These are phyloP conservation scores for Kazachstania sp. DNA, from an alignment of 1,139 yeast genomes.

Conservation along the genomic window DNA sequence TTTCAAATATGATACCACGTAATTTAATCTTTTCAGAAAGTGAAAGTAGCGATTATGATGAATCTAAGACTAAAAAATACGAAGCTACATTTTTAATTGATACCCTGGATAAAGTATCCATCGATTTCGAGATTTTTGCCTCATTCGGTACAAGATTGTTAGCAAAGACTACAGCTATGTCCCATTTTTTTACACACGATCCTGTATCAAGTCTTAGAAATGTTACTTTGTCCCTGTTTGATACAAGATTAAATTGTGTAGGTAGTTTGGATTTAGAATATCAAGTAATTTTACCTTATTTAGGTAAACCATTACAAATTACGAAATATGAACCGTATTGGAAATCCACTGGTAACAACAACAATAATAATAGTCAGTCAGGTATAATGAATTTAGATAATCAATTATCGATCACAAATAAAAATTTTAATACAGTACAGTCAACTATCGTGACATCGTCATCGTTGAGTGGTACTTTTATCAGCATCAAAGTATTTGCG, in stretches of 20 bases:
- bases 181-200: constrained; percentile 42
- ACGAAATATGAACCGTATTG: constrained; percentile 93
- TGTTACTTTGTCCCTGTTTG: constrained; percentile 68
- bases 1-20: constrained; percentile 72
- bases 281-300: constrained; percentile 83
- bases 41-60: constrained; percentile 48
- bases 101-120: constrained; percentile 62
- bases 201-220: constrained; percentile 31
- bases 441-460: constrained; percentile 79
- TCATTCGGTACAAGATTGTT: constrained; percentile 88
- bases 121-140: constrained; percentile 89
- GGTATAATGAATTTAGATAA: constrained; percentile 4
- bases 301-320: constrained; percentile 74
- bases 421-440: constrained; percentile 9
- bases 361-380: background rate
- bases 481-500: constrained; percentile 59
- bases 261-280: constrained; percentile 74
- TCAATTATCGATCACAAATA: constrained; percentile 12
- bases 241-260: constrained; percentile 68
- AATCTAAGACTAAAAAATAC: constrained; percentile 43
- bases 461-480: constrained; percentile 74
- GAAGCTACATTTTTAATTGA: constrained; percentile 85
- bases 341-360: constrained; percentile 63
- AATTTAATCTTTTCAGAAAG: constrained; percentile 60
- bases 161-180: constrained; percentile 76